Evolutionary conservation across 2,329 filamentous ascomycete genomes (phyloP), one percentile per base, ranked within the genome.

Genomic region (Sporothrix pallida): DNA sequence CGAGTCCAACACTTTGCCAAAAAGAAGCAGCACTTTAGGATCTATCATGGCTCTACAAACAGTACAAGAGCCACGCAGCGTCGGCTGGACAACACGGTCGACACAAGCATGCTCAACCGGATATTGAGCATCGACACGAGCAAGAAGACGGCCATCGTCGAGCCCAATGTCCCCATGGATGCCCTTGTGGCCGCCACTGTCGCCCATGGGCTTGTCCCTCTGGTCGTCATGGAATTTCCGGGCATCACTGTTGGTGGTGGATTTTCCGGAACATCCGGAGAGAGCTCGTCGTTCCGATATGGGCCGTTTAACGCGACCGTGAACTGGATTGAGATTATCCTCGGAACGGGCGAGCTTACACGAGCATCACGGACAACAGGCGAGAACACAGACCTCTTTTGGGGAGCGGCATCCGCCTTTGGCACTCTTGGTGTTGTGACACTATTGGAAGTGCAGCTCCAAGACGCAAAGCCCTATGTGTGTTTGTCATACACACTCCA

Each of bases 11-110:
- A 83, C 4, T 87, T 88, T 76, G 79, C 85, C 71, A 78, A 80
- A 2, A 79, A 77, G 8, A 80, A 83, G 74, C 80, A 84, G 78
- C 87, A 90, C 1, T 94, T 93, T 81, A 87, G 91, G n/a, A 90
- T 94, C 79, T 92, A 90, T 77, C 92, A 94, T 81, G 92, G 92
- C 75, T 89, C 91, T 0, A 94, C 92, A 37, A 94, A 93, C 82
- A 93, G 89, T 81, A 94, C 92, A 52, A 89, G 92, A 7, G 86
- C 86, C 37, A 85, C 85, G 7, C 82, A 83, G 26, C 84, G 85
- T 44, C 81, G 81, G 63, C 79, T 80, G 15, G 84, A 86, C 79
- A 87, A 87, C 77, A 87, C 89, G 12, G 84, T 95, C 73, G 91
- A 93, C 80, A 93, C 91, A 52, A 91, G 89, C 81, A 78, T 80